Base-by-base conservation (phyloP, 805 yeast genomes). In the Sugiyamaella mastotermitis region DNA sequence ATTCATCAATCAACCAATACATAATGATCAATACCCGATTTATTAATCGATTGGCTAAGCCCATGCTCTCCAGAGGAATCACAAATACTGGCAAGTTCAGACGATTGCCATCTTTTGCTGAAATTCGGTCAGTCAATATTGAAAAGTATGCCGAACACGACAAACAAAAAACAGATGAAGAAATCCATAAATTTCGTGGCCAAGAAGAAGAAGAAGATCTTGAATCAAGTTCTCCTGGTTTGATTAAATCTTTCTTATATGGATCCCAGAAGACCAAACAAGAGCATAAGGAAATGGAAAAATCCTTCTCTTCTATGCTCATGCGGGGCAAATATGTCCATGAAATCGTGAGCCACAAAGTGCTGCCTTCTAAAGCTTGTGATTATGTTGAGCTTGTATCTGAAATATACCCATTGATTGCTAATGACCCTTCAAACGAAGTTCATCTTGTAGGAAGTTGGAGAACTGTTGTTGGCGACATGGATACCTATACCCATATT, bases 311-410 rank as follows among this genome's bases (percentile, higher is more conserved):
- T 20, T 48, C 53, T 43, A 53, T 50, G 33, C 48, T 65, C 36
- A 54, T 54, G 55, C 54, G 69, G 7, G 70, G 69, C 29, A 60
- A 64, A 44, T 61, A 60, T 46, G 69, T 65, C 13, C 71, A 65
- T 41, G 70, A 65, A 46, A 46, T 65, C 26, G 53, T 51, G 14
- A 44, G 55, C 21, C 70, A 65, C 48, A 47, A 56, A 33, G 70
- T 65, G 14, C 37, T 44, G 18, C 66, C 70, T 3, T 53, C 48
- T n/a, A 40, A 42, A 33, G 50, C 63, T 5, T 47, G 50, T 20
- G 65, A 62, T 19, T 65, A 65, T 41, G 51, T 62, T 18, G 54
- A 58, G 25, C 43, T 62, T 20, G 49, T 65, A 38, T 42, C 54
- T 9, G 43, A 56, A 34, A 46, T 47, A 29, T 60, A 58, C 40